Evolutionary conservation across 768 basidiomycete genomes (phyloP).

Genomic region (Lentinula sp.): DNA sequence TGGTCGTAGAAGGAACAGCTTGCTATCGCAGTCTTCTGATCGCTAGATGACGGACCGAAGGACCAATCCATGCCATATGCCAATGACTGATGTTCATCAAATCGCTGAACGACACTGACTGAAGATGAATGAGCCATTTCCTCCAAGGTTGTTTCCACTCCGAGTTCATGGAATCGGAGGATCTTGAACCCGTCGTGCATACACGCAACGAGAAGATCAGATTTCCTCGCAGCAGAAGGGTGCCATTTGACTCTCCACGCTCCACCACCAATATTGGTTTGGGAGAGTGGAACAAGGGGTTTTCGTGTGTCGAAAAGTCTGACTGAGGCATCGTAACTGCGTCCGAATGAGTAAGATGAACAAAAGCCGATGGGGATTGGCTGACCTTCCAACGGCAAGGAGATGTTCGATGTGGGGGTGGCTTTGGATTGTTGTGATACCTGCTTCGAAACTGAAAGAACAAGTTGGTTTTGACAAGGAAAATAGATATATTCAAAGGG

Average conservation of each 20-base stretch:
- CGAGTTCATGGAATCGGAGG: conserved; percentile 36
- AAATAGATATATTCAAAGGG: neutral
- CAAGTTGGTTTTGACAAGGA: neutral
- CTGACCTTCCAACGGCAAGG: conserved; percentile 86
- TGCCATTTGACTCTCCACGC: conserved; percentile 98
- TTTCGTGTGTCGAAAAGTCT: conserved; percentile 80
- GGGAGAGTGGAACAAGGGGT: conserved; percentile 45
- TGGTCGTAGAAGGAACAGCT: conserved; percentile 98
- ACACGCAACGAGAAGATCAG: conserved; percentile 85
- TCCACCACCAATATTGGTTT: conserved; percentile 73
- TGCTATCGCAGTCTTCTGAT: conserved; percentile 52
- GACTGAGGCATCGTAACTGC: conserved; percentile 79
- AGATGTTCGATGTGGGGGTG: conserved; percentile 77
- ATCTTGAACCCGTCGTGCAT: conserved; percentile 99
- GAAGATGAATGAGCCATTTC: neutral
- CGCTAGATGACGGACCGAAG: conserved; percentile 23
- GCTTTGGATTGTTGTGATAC: conserved; percentile 85
- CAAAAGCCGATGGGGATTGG: neutral
- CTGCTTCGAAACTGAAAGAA: conserved; percentile 73
- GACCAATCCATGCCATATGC: conserved; percentile 96
- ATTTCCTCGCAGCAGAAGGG: conserved; percentile 55
- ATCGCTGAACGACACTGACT: conserved; percentile 45
- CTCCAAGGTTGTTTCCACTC: neutral
- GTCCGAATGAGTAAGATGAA: neutral
- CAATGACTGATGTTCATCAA: conserved; percentile 73